phyloP scores from a whole-genome alignment of 371 early-diverging fungal species.

The Rhizopus microsporus region DNA sequence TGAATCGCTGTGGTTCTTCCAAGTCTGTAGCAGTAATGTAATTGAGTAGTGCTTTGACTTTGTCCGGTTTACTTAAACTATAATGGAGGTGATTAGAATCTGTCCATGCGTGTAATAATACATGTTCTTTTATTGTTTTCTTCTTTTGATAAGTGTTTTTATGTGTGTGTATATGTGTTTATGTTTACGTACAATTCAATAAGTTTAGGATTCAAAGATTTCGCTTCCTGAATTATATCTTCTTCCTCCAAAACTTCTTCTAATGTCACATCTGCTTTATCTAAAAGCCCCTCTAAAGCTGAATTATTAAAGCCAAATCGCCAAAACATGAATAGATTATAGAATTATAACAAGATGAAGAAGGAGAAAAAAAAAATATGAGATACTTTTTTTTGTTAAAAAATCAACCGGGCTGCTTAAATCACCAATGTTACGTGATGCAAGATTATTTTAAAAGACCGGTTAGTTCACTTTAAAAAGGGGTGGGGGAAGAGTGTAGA shows the following conservation, averaged over 20 bases:
- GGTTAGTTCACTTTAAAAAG: too few species aligned
- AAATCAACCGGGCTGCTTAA: too few species aligned
- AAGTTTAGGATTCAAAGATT: conserved; percentile 74
- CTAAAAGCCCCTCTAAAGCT: conserved; percentile 73
- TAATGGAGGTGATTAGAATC: not conserved
- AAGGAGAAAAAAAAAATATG: conserved; percentile 4
- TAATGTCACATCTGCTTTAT: conserved; percentile 71
- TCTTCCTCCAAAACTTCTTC: conserved; percentile 81
- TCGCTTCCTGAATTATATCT: conserved; percentile 83
- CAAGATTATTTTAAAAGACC: too few species aligned
- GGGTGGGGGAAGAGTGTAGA: too few species aligned
- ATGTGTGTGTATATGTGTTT: conserved; percentile 3
- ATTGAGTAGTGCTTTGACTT: conserved; percentile 59
- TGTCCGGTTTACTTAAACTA: conserved; percentile 66
- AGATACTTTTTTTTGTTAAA: not conserved
- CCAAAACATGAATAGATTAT: conserved; percentile 62
- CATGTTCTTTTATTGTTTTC: too few species aligned
- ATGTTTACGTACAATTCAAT: conserved; percentile 66
- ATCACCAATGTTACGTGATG: too few species aligned
- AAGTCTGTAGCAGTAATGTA: conserved; percentile 65
- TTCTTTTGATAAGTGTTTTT: not conserved
- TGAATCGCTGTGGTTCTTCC: conserved; percentile 72
- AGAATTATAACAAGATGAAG: conserved; percentile 5
- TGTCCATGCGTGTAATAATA: not conserved
- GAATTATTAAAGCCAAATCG: conserved; percentile 78